Evolutionary conservation across 179 eudicot species (phyloP).

Genomic region (Patellifolia procumbens): DNA sequence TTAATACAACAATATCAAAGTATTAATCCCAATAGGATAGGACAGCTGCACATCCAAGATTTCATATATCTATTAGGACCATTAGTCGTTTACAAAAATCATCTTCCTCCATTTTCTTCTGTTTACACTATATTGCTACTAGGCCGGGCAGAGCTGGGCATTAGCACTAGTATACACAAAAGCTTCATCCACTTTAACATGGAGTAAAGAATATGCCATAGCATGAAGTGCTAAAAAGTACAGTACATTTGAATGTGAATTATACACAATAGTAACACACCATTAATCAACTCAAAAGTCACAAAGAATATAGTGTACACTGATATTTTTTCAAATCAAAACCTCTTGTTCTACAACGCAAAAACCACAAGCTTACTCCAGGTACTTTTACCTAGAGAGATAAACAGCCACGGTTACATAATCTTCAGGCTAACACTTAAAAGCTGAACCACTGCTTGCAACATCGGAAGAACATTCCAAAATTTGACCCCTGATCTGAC

Average conservation of each 20-base stretch:
- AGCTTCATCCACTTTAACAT: neutral
- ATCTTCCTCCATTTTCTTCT: too few species aligned
- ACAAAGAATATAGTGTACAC: constrained; percentile 8
- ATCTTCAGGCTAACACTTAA: constrained; percentile 6
- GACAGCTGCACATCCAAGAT: too few species aligned
- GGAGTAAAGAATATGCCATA: neutral
- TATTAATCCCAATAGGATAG: too few species aligned
- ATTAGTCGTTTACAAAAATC: too few species aligned
- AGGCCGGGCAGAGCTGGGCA: too few species aligned
- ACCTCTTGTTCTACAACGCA: constrained; percentile 15
- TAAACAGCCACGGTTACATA: neutral
- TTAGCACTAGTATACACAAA: too few species aligned
- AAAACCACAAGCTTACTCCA: constrained; percentile 21
- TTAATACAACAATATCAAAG: too few species aligned
- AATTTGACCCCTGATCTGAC: neutral
- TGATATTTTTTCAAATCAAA: neutral
- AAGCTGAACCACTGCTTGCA: constrained; percentile 3
- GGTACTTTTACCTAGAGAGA: constrained; percentile 20
- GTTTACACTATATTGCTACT: too few species aligned
- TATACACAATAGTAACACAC: constrained; percentile 8
- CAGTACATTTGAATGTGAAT: neutral
- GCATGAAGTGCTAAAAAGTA: neutral
- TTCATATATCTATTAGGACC: too few species aligned
- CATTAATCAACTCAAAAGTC: neutral
- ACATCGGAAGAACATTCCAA: neutral